phyloP scores from a whole-genome alignment of 345 rosid species.

The Populus deltoides region DNA sequence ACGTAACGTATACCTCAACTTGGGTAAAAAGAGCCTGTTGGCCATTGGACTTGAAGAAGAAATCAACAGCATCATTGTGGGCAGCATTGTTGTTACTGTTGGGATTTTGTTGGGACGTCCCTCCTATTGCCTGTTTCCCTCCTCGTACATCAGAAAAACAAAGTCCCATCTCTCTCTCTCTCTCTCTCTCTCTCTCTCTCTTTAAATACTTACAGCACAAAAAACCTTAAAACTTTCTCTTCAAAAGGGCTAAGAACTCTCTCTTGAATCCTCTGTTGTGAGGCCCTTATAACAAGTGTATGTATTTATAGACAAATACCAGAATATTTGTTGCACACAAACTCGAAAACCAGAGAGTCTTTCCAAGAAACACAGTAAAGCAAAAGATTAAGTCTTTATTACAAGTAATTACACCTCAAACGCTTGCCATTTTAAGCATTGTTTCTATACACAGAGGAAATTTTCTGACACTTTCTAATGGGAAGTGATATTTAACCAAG shows the following conservation, averaged over 20 bases:
- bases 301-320: no score
- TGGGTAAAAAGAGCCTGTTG: constrained; percentile 49
- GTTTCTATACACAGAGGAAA: no score
- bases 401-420: no score
- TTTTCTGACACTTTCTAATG: no score
- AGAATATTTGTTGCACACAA: no score
- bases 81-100: constrained; percentile 20
- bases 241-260: background rate
- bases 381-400: no score
- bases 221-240: background rate
- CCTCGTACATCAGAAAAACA: constrained; percentile 62
- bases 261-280: no score
- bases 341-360: no score
- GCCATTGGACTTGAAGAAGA: constrained; percentile 59
- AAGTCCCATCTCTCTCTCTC: constrained; percentile 49
- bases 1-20: constrained; percentile 56
- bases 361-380: no score
- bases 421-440: no score
- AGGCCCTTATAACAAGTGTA: no score
- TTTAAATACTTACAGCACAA: background rate
- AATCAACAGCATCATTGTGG: constrained; percentile 66
- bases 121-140: constrained; percentile 74
- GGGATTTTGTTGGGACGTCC: constrained; percentile 38
- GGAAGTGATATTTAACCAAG: no score
- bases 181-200: constrained; percentile 23